Evolutionary conservation across 208 protist species (phyloP).

Genomic region (Trypanosoma theileri): DNA sequence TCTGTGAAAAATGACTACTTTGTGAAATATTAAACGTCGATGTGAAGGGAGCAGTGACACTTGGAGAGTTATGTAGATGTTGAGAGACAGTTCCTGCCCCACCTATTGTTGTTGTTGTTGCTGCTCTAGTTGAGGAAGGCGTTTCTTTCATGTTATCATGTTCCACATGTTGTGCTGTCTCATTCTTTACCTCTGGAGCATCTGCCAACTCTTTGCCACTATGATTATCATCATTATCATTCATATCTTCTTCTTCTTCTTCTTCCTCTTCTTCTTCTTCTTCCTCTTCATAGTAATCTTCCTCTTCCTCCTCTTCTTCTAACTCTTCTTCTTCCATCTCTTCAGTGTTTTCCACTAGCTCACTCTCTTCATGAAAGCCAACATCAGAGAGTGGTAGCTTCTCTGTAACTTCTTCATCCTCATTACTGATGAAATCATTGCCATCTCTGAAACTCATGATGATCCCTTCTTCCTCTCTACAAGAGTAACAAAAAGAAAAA

Average conservation of each 20-base stretch:
- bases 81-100: no score
- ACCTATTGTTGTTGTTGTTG: no score
- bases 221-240: not conserved
- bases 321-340: constrained; percentile 4
- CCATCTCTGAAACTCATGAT: constrained; percentile 27
- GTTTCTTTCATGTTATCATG: no score
- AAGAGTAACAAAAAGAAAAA: not conserved
- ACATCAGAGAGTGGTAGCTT: not conserved
- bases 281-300: constrained; percentile 22
- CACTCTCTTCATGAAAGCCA: not conserved
- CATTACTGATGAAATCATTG: constrained; percentile 25
- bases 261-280: constrained; percentile 18
- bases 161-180: no score
- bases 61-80: no score
- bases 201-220: not conserved
- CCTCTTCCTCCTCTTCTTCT: constrained; percentile 9
- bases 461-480: not conserved
- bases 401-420: constrained; percentile 16
- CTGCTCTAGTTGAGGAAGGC: no score
- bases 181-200: not conserved
- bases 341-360: not conserved
- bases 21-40: no score
- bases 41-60: no score
- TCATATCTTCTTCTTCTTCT: constrained; percentile 9
- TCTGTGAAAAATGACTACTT: no score